These are phyloP conservation scores for Vickermania spadyakhi DNA, from an alignment of 208 protist species.

Conservation along the genomic window DNA sequence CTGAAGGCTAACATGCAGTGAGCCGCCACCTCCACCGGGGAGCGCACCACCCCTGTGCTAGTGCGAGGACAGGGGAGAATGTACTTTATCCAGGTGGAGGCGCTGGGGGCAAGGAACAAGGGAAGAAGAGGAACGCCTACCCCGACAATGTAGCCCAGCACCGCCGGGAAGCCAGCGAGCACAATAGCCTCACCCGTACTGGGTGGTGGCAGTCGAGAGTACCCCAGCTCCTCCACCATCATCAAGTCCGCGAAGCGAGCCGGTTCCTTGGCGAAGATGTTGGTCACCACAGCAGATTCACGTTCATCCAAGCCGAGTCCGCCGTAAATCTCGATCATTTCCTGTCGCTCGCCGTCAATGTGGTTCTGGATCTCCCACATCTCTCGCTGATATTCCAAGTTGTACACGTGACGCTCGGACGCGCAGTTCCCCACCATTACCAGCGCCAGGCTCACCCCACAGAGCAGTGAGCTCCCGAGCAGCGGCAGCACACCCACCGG, in stretches of 20 bases:
- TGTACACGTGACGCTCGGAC: conserved; percentile 68
- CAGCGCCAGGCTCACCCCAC: conserved; percentile 36
- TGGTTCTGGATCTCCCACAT: conserved; percentile 92
- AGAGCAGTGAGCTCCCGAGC: conserved; percentile 17
- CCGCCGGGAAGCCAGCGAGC: conserved; percentile 43
- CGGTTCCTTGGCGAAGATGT: conserved; percentile 80
- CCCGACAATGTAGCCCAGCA: conserved; percentile 46
- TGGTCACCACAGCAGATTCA: conserved; percentile 78
- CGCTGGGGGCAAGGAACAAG: conserved; percentile 4
- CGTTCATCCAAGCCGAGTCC: conserved; percentile 79
- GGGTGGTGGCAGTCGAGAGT: conserved; percentile 71
- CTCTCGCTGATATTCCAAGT: conserved; percentile 85
- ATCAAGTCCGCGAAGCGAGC: conserved; percentile 87
- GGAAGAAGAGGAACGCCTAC: conserved; percentile 24
- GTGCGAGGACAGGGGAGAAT: too few relatives aligned
- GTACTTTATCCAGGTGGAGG: not conserved
- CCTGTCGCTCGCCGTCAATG: conserved; percentile 79
- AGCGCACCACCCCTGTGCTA: not conserved
- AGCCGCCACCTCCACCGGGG: not conserved
- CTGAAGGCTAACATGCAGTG: not conserved
- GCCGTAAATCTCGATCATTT: conserved; percentile 93
- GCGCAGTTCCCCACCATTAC: conserved; percentile 29
- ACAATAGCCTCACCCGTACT: conserved; percentile 41
- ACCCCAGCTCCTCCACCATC: conserved; percentile 94
- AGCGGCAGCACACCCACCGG: conserved; percentile 12